Evolutionary conservation across 2,329 filamentous ascomycete genomes (phyloP).

Genomic region (Colletotrichum aenigma): DNA sequence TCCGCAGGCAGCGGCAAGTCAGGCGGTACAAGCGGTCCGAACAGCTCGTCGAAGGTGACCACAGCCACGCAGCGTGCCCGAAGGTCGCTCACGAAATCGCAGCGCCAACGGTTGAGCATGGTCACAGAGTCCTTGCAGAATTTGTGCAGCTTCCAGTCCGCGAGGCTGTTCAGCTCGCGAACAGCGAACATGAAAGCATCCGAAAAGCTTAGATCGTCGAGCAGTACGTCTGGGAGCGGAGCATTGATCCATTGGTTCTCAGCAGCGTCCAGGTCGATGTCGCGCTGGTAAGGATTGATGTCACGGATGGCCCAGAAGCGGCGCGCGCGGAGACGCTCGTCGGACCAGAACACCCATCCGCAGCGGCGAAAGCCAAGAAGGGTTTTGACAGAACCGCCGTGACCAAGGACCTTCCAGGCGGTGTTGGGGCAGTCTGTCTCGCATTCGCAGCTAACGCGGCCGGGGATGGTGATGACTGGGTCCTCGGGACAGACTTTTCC

Average conservation of each 20-base stretch:
- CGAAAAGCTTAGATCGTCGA: neutral
- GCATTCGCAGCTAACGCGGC: neutral
- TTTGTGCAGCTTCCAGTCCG: neutral
- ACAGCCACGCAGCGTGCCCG: neutral
- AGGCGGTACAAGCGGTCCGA: neutral
- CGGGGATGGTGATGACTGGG: neutral
- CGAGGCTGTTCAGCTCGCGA: neutral
- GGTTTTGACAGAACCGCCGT: neutral
- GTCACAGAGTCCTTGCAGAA: neutral
- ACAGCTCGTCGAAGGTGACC: neutral
- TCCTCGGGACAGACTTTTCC: no score
- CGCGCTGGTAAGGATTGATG: neutral
- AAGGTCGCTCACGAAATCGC: neutral
- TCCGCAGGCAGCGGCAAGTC: neutral
- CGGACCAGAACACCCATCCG: slow-evolving; percentile 5
- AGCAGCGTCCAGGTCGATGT: neutral
- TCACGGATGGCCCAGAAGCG: neutral
- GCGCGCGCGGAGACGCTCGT: neutral
- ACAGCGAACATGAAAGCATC: neutral
- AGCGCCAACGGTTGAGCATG: neutral
- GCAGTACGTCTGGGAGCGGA: neutral
- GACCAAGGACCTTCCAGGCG: neutral
- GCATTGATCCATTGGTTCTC: neutral
- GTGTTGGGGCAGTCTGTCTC: neutral
- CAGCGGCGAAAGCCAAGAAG: neutral